Base-by-base conservation (phyloP, 2,329 filamentous ascomycete species). In the Zasmidium citrigriseum region DNA sequence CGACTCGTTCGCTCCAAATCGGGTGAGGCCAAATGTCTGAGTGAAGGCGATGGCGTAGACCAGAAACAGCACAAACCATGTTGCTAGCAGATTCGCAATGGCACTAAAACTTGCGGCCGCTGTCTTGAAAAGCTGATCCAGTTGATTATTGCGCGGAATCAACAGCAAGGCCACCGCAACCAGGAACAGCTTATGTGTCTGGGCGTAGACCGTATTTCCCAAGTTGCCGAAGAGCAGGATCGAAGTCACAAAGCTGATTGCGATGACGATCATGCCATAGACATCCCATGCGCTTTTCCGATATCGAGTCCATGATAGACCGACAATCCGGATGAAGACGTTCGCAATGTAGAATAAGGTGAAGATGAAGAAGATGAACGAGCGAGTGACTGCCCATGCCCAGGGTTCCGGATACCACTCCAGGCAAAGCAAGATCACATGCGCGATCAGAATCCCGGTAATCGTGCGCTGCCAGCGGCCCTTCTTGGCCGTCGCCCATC, bases 111-210 rank as follows among this genome's bases (percentile, higher is more conserved):
- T 96, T 54, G 93, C 95, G 11, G 95, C 95, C 0, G 93, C 96
- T 1, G 96, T 99, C 76, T 99, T 99, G 85, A 99, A 99, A 0
- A 99, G 85, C 73, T 99, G 95, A 72, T 99, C 96, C 21, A 99
- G 83, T 51, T 96, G 93, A 68, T 99, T 96, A 72, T 99, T 99
- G 52, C 96, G 86, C 1, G 95, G 95, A 61, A 99, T 99, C 29
- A 99, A 83, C 52, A 99, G 81, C 9, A 98, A 82, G 2, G 95
- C 88, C 55, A 98, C 89, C 9, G 91, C 89, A 20, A 98, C 95
- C 27, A 99, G 82, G 73, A 96, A 97, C 60, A 96, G 85, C 76
- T 99, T 99, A 80, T 98, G 92, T 27, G 97, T 77, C 75, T 93
- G 90, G 29, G 88, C 81, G 66, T 93, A 91, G n/a, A 82, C 77